Evolutionary conservation across 1,284 basidiomycete species (phyloP).

Genomic region (Waitea zeae): DNA sequence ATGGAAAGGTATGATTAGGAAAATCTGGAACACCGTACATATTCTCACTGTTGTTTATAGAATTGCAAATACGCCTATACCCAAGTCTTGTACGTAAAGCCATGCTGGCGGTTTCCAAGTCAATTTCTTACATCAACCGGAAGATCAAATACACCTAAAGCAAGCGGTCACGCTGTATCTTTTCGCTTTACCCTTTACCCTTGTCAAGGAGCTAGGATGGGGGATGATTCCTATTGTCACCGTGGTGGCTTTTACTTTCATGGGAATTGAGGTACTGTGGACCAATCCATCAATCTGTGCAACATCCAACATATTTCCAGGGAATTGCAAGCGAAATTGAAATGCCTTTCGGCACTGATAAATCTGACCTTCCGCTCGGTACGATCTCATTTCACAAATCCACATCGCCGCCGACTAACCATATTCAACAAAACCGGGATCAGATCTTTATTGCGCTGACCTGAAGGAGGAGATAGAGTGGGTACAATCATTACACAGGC

Average conservation of each 20-base stretch:
- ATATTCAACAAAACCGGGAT: constrained; percentile 46
- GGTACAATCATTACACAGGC: constrained; percentile 13
- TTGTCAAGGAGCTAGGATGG: constrained; percentile 68
- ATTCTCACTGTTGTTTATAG: no score
- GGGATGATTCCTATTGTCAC: constrained; percentile 70
- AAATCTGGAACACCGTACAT: no score
- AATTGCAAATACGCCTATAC: constrained; percentile 71
- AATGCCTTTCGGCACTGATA: constrained; percentile 67
- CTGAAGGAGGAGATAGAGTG: constrained; percentile 72
- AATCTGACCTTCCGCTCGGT: constrained; percentile 56
- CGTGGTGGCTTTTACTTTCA: constrained; percentile 74
- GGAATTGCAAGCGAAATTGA: constrained; percentile 87
- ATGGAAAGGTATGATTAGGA: no score
- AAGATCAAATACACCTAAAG: constrained; percentile 46
- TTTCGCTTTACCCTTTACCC: constrained; percentile 71
- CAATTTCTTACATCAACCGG: not conserved
- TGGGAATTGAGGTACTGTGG: constrained; percentile 94
- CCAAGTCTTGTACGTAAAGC: constrained; percentile 49
- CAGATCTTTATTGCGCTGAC: constrained; percentile 73
- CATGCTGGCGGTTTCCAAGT: no score
- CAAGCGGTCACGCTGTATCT: constrained; percentile 85
- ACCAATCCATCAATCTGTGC: no score
- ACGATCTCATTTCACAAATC: constrained; percentile 7
- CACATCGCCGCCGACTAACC: constrained; percentile 4
- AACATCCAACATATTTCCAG: no score